A percentile compares a stretch with the other conserved stretches of the same genome.
These are phyloP conservation scores for Kodamaea lidongshanica DNA, from an alignment of 805 yeast species.

Conservation along the genomic window DNA sequence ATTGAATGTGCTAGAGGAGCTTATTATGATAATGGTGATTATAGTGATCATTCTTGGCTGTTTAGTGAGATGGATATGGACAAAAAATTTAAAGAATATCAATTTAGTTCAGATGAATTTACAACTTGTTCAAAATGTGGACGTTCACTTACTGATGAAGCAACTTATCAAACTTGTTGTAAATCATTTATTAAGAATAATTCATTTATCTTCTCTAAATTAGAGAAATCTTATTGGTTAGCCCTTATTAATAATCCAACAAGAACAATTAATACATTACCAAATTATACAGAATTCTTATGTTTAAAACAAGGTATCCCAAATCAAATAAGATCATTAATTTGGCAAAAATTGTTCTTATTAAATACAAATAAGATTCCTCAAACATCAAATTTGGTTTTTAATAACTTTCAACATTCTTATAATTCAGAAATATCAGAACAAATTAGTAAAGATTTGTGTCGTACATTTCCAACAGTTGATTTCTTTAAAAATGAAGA, in stretches of 20 bases:
- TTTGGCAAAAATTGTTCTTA: constrained; percentile 39
- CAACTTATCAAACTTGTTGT: constrained; percentile 20
- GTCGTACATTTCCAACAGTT: constrained; percentile 54
- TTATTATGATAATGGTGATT: constrained; percentile 9
- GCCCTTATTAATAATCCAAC: constrained; percentile 40
- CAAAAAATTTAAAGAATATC: constrained; percentile 14
- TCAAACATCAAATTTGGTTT: constrained; percentile 27
- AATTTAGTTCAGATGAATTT: constrained; percentile 25
- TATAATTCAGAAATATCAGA: constrained; percentile 33
- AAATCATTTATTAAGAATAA: constrained; percentile 15
- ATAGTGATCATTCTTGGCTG: constrained; percentile 8
- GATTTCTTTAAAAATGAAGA: constrained; percentile 39
- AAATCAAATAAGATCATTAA: constrained; percentile 33
- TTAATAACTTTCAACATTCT: constrained; percentile 37
- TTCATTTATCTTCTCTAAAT: constrained; percentile 12
- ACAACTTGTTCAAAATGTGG: constrained; percentile 30
- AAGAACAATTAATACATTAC: constrained; percentile 40
- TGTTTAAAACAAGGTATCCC: constrained; percentile 42
- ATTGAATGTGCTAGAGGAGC: constrained; percentile 18
- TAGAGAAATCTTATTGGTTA: constrained; percentile 40
- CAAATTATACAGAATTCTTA: constrained; percentile 42
- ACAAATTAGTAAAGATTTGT: constrained; percentile 52
- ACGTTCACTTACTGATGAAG: constrained; percentile 11
- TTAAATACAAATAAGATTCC: constrained; percentile 29
- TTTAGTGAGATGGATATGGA: constrained; percentile 14